phyloP scores from a whole-genome alignment of 768 basidiomycete genomes.

The Tremella yokohamensis region DNA sequence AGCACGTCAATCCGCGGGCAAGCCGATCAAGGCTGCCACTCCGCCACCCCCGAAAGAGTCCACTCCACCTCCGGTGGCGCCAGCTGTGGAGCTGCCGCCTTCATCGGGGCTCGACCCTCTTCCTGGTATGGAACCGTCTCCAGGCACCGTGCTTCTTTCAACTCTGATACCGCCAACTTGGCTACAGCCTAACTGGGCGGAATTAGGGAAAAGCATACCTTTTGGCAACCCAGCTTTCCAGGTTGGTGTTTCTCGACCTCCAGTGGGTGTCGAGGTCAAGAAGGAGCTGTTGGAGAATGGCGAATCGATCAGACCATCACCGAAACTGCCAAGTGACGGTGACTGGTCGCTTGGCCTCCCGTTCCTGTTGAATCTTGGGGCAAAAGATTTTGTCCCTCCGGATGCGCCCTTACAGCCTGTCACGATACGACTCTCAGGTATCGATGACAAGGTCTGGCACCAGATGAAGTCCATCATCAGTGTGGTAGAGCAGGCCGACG shows the following conservation, averaged over 20 bases:
- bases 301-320: not conserved
- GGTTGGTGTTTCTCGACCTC: too few relatives aligned
- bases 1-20: not conserved
- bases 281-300: not conserved
- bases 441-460: conserved; percentile 32
- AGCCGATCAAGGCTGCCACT: not conserved
- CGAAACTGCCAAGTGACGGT: not conserved
- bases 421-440: conserved; percentile 29
- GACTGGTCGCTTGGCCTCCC: not conserved
- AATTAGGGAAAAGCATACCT: conserved; percentile 27
- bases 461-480: conserved; percentile 27
- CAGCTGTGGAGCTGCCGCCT: not conserved
- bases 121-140: conserved; percentile 15
- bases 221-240: conserved; percentile 26
- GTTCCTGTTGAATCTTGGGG: conserved; percentile 25
- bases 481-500: conserved; percentile 18
- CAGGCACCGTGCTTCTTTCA: conserved; percentile 33
- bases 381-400: conserved; percentile 24
- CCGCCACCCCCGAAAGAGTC: not conserved
- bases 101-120: conserved; percentile 13
- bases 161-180: conserved; percentile 29
- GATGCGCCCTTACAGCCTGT: conserved; percentile 26
- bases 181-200: conserved; percentile 30
- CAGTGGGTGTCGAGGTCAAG: not conserved
- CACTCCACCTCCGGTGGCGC: too few relatives aligned